Evolutionary conservation across 208 protist species (phyloP), one percentile per base, ranked within the genome.

Genomic region (Leishmania braziliensis): DNA sequence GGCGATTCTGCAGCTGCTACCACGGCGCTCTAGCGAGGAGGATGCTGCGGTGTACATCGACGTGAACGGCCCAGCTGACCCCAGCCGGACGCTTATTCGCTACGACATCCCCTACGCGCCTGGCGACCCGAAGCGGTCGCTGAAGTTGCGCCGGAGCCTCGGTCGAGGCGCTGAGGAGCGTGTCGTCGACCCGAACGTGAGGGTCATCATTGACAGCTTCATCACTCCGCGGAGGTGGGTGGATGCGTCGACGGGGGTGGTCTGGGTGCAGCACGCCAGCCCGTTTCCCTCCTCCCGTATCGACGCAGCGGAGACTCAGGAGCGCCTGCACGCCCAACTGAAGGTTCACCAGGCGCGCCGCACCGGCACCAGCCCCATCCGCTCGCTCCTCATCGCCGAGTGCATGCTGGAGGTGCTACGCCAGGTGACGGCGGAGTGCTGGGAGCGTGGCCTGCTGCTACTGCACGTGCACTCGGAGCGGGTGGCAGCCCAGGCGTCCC

Each of bases 351-450:
- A 89, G 29, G 77, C 75, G 26, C 77, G 83, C 65, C 77, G 83
- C 51, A 95, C 91, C n/a, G 91, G 93, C 60, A 95, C 89, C 43
- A 95, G 90, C 77, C 90, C 92, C 33, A 84, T 93, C 58, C 95
- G 95, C 46, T 92, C 92, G 14, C 73, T 96, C 53, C 86, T 98
- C 4, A 75, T 94, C 23, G 95, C 92, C 20, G 93, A 98, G 89
- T 94, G 91, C 79, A 95, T 95, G 71, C 60, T 96, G n/a, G 93
- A 98, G 80, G 91, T 97, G 62, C 92, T 98, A 69, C 95, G 95
- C 18, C 91, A 96, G 78, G 91, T 96, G 26, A 92, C 91, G 53
- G 86, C 84, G 29, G 92, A 97, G 90, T 91, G 89, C 79, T 96
- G 93, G 93, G 92, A 96, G 85, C 90, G 92, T 0, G 95, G 95